Conservation (phyloP, 2,329 filamentous ascomycete genomes). For the Fusarium longipes region DNA sequence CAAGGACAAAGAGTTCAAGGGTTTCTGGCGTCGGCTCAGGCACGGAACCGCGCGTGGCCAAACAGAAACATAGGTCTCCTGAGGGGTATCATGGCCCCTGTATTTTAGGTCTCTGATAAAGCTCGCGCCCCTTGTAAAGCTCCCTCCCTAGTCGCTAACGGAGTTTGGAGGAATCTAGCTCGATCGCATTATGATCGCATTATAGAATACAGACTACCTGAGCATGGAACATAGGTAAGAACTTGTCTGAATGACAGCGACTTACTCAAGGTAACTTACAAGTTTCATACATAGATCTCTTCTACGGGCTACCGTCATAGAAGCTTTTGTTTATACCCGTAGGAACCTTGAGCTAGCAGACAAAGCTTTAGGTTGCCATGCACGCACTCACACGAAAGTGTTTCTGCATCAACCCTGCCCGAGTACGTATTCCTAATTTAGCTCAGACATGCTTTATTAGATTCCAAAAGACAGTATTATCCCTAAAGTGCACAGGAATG, state of each 20-base stretch:
- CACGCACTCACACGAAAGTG: background rate
- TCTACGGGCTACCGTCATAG: background rate
- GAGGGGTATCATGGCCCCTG: background rate
- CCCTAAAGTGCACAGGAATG: background rate
- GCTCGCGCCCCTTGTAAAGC: conserved; percentile 5
- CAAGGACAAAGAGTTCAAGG: conserved; percentile 15
- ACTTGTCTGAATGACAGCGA: background rate
- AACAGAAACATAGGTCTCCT: background rate
- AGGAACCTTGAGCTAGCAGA: background rate
- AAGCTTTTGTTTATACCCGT: background rate
- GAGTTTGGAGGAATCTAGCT: background rate
- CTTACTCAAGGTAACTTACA: background rate
- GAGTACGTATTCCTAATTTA: background rate
- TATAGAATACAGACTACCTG: too few relatives aligned
- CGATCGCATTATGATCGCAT: too few relatives aligned
- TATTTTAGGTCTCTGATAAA: background rate
- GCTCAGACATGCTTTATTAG: background rate
- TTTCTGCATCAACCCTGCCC: background rate
- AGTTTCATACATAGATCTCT: background rate
- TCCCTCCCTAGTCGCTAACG: conserved; percentile 2
- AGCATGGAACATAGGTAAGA: too few relatives aligned
- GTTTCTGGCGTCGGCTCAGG: background rate
- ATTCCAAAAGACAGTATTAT: background rate
- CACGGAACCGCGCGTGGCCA: conserved; percentile 1
- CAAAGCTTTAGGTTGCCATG: background rate